A percentile compares a stretch with the other conserved stretches of the same genome.
Conservation (phyloP, 2,329 filamentous ascomycete genomes). For the Fusarium sambucinum region DNA sequence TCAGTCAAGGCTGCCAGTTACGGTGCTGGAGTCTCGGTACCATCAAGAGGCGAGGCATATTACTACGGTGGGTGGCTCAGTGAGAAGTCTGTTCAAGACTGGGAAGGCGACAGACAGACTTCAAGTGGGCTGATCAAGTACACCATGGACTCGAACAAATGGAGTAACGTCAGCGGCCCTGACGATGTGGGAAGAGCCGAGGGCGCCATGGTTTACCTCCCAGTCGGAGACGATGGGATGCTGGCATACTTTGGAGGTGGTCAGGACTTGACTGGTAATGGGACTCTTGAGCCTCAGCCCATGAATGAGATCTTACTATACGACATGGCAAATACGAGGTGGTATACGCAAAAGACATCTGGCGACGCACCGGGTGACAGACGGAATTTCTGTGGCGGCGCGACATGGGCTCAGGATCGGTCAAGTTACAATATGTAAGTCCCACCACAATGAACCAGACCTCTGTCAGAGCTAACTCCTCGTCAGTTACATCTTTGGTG, state of each 20-base stretch:
- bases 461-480: accelerated
- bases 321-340: slow-evolving; percentile 6
- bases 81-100: not conserved
- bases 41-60: slow-evolving; percentile 10
- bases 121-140: slow-evolving; percentile 15
- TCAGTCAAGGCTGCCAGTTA: slow-evolving; percentile 6
- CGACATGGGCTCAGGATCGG: slow-evolving; percentile 8
- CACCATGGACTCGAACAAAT: slow-evolving; percentile 6
- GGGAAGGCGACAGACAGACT: not conserved
- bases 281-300: not conserved
- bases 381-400: slow-evolving; percentile 5
- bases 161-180: not conserved
- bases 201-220: not conserved
- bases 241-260: slow-evolving; percentile 12
- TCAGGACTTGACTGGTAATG: not conserved
- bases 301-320: slow-evolving; percentile 8
- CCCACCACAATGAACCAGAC: accelerated
- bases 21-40: slow-evolving; percentile 4
- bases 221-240: slow-evolving; percentile 3
- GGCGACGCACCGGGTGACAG: not conserved
- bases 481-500: slow-evolving; percentile 8
- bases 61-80: slow-evolving; percentile 13
- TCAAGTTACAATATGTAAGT: slow-evolving; percentile 22
- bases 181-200: slow-evolving; percentile 6
- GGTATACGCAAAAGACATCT: slow-evolving; percentile 8